Percentiles rank a stretch among this genome's conserved stretches.
Conservation (phyloP, 2,329 filamentous ascomycete species). For the Fusarium denticulatum region DNA sequence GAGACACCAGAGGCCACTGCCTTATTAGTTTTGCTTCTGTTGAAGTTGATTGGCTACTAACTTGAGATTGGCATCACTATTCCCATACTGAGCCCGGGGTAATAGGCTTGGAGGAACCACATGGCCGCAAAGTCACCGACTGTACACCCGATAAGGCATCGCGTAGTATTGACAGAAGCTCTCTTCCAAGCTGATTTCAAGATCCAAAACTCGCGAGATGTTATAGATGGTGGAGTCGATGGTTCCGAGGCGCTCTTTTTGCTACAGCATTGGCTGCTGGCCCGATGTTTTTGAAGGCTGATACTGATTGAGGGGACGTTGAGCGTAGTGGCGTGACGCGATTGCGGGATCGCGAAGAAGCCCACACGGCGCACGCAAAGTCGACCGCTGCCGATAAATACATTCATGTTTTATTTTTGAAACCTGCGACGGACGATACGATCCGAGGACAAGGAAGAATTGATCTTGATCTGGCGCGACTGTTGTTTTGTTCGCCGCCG, state of each 20-base stretch:
- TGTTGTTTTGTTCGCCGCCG: background rate
- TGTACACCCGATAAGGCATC: constrained; percentile 66
- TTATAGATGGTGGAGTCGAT: background rate
- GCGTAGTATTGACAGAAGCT: constrained; percentile 63
- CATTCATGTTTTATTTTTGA: background rate
- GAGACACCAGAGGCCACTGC: constrained; percentile 62
- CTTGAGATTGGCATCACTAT: constrained; percentile 63
- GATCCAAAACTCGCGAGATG: constrained; percentile 46
- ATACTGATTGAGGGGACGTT: background rate
- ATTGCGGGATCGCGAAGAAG: background rate
- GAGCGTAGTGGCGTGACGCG: background rate
- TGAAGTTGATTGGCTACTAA: constrained; percentile 32
- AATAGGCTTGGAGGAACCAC: constrained; percentile 63
- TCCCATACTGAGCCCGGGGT: constrained; percentile 57
- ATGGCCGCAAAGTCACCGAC: constrained; percentile 65
- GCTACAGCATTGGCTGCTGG: constrained; percentile 23
- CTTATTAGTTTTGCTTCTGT: rapidly evolving
- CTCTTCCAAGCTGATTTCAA: constrained; percentile 55
- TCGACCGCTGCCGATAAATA: rapidly evolving
- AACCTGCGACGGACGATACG: rapidly evolving
- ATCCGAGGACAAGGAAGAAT: too few species aligned
- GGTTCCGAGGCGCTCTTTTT: background rate
- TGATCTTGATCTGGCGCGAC: background rate
- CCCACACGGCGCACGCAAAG: background rate
- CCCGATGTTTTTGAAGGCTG: constrained; percentile 3